phyloP scores from a whole-genome alignment of 2,329 filamentous ascomycete genomes.

The Xylariaceae sp. region DNA sequence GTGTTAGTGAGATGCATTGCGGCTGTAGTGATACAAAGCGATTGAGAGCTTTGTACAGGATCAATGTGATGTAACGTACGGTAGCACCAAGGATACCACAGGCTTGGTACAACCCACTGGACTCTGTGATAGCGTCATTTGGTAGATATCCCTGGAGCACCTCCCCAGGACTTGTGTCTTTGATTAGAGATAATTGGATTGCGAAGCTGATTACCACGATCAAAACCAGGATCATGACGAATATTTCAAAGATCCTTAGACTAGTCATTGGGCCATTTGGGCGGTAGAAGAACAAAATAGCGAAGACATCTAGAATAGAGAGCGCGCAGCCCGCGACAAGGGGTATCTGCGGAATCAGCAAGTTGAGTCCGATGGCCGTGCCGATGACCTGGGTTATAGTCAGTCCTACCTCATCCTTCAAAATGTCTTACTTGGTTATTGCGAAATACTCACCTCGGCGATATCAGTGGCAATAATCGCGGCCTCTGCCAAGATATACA shows the following conservation, averaged over 20 bases:
- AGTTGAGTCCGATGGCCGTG: slow-evolving; percentile 65
- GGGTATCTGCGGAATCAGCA: slow-evolving; percentile 60
- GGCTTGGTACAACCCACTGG: slow-evolving; percentile 61
- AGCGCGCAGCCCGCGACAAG: slow-evolving; percentile 66
- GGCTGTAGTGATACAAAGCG: neutral
- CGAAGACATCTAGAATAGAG: slow-evolving; percentile 64
- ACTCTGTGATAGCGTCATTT: slow-evolving; percentile 54
- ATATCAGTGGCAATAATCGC: slow-evolving; percentile 71
- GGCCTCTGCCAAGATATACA: slow-evolving; percentile 61
- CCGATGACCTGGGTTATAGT: slow-evolving; percentile 54
- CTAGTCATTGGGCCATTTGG: slow-evolving; percentile 56
- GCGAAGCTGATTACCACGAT: slow-evolving; percentile 68
- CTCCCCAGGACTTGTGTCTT: slow-evolving; percentile 49
- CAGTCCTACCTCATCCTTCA: slow-evolving; percentile 1
- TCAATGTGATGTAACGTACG: slow-evolving; percentile 27
- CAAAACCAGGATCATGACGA: slow-evolving; percentile 61
- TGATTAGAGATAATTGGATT: slow-evolving; percentile 62
- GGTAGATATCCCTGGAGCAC: slow-evolving; percentile 65
- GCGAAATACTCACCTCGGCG: slow-evolving; percentile 48
- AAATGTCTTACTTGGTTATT: no score
- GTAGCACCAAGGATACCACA: slow-evolving; percentile 76
- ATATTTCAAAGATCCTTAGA: slow-evolving; percentile 59
- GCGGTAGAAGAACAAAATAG: slow-evolving; percentile 64
- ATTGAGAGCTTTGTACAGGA: neutral
- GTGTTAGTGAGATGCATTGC: slow-evolving; percentile 8